Base-by-base conservation (phyloP, 1,139 yeast genomes). In the Blastobotrys aristatus region DNA sequence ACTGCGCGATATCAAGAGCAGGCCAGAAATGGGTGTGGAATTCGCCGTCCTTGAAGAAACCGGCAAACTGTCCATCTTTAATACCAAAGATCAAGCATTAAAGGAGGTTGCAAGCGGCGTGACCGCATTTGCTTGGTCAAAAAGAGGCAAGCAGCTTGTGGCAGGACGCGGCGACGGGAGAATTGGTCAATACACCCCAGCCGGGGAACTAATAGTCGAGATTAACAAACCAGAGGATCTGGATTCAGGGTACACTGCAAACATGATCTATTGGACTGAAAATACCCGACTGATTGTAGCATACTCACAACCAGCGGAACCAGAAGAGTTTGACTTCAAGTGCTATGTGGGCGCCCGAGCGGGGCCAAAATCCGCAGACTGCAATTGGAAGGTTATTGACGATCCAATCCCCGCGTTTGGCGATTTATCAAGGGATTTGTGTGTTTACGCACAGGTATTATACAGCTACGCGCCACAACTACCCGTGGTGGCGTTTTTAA, bases 401-500 rank as follows among this genome's bases (percentile, higher is more conserved):
- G 80, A 82, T 48, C 71, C 79, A 3, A 76, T 83, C 2, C 78
- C 80, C 6, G 78, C 88, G 1, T 82, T 73, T 61, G 84, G 84
- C 0, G 69, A 76, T 1, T 67, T 72, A 0, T 68, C 72, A 40
- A 69, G 92, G 54, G 60, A 62, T 35, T 73, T 79, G 2, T 63
- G 73, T 10, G 75, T 76, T 58, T 84, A 82, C 56, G 54, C 71
- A 1, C 63, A 68, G 2, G 48, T 58, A 0, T 59, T 85, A 16
- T 56, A 63, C 27, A 62, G 71, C 30, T 78, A 90, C 79, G 63
- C 73, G 10, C 26, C 27, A 2, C 52, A 67, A 32, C 58, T 53
- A 6, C 57, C 72, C 1, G 50, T 57, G 13, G 46, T 77, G 1
- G 56, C 70, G 29, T 63, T 83, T 18, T 54, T 82, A 1, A 76